A percentile compares a stretch with the other conserved stretches of the same genome.
These are phyloP conservation scores for Ramichloridium luteum DNA, from an alignment of 2,329 filamentous ascomycete species.

Conservation along the genomic window DNA sequence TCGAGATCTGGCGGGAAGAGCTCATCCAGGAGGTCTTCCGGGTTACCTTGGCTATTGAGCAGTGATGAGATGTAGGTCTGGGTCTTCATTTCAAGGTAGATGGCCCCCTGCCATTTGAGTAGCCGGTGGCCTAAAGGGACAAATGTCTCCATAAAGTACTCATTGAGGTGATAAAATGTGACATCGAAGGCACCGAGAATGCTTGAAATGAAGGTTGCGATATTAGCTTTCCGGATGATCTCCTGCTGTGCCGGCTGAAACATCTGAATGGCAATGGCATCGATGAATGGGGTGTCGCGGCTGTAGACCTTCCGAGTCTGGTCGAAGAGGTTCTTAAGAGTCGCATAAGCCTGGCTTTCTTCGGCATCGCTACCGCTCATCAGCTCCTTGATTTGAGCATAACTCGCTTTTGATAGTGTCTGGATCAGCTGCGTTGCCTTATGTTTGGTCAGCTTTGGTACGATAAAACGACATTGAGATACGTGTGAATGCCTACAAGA, in stretches of 20 bases:
- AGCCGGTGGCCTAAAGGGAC: slow-evolving; percentile 47
- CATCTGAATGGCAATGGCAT: slow-evolving; percentile 26
- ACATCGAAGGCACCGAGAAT: slow-evolving; percentile 51
- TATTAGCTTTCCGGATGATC: slow-evolving; percentile 50
- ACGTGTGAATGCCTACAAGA: slow-evolving; percentile 33
- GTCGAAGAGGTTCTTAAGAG: slow-evolving; percentile 50
- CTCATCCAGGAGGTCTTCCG: slow-evolving; percentile 45
- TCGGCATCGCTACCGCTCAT: slow-evolving; percentile 31
- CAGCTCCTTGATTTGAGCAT: slow-evolving; percentile 45
- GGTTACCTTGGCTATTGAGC: slow-evolving; percentile 42
- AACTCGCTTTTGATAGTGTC: slow-evolving; percentile 44
- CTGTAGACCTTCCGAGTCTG: slow-evolving; percentile 51
- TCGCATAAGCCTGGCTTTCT: slow-evolving; percentile 47
- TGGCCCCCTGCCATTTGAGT: slow-evolving; percentile 46
- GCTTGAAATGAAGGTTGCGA: slow-evolving; percentile 52
- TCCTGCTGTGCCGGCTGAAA: slow-evolving; percentile 38
- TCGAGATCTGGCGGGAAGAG: slow-evolving; percentile 48
- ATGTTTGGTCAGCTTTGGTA: no score
- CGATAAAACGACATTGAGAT: not conserved
- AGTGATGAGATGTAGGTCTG: slow-evolving; percentile 53
- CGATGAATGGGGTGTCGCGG: slow-evolving; percentile 41
- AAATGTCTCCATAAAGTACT: slow-evolving; percentile 52
- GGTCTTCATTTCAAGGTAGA: slow-evolving; percentile 54
- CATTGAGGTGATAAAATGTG: slow-evolving; percentile 51
- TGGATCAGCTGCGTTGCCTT: slow-evolving; percentile 49